Evolutionary conservation across 2,329 filamentous ascomycete genomes (phyloP), one percentile per base, ranked within the genome.

Genomic region (Fusarium sp.): DNA sequence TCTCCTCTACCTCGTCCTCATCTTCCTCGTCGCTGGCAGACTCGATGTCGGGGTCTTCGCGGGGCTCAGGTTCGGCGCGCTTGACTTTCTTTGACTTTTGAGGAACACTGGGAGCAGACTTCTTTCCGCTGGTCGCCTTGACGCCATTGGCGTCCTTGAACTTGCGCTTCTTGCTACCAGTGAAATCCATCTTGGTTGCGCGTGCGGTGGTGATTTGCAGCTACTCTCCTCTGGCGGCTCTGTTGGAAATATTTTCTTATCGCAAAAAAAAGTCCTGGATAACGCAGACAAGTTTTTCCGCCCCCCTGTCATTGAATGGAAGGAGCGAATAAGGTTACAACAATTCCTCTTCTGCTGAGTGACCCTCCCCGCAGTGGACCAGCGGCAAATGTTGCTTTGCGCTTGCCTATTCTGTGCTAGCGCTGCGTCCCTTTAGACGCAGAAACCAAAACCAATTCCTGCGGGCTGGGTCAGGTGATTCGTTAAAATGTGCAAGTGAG

Each of bases 121-220:
- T 67, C 71, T 78, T 78, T 53, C 42, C 56, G 38, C 68, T 78
- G 40, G 51, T 75, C 67, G 38, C 77, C 75, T 78, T 78, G 53
- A 77, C 71, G 11, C 79, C 73, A 65, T 83, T 80, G 61, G 77
- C 79, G 67, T 80, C 81, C 74, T 79, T 82, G 65, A 82, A 80
- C 73, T 83, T 85, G 68, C 86, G 83, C 80, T 87, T 87, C 74
- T 86, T 87, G 77, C 75, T 83, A 55, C 80, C 75, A 53, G 78
- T 73, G 67, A 79, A 75, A 73, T 80, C 79, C 82, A 84, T 84
- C 14, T 62, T 81, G 68, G 53, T 73, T 66, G 69, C 57, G 62
- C 67, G 53, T 74, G 62, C 22, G 33, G 35, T 72, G 58, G 62
- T 71, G 46, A 51, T 60, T 51, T 61, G 57, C 44, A 56, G 29